Conservation (phyloP, 176 grass and related monocot species). For the Phyllostachys edulis region DNA sequence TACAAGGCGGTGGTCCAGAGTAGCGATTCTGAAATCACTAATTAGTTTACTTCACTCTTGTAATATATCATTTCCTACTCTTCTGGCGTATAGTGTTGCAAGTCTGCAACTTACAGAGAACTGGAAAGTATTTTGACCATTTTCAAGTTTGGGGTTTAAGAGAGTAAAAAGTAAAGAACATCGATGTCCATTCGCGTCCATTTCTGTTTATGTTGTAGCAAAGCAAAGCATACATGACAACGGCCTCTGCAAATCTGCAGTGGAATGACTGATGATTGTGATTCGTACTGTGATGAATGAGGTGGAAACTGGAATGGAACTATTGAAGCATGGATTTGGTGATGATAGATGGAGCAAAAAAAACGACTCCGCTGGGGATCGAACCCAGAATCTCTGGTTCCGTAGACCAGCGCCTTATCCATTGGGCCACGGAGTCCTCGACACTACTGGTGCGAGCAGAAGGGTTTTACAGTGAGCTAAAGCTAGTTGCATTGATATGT, state of each 20-base stretch:
- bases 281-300: no score
- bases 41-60: background rate
- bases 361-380: slow-evolving; percentile 79
- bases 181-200: background rate
- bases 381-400: slow-evolving; percentile 99
- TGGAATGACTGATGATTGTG: no score
- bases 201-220: background rate
- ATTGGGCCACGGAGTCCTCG: slow-evolving; percentile 58
- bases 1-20: background rate
- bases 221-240: no score
- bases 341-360: no score
- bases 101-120: background rate
- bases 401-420: slow-evolving; percentile 97
- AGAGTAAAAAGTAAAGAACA: no score
- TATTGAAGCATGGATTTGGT: no score
- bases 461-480: rapidly evolving
- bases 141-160: no score
- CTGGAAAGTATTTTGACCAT: background rate
- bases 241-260: no score
- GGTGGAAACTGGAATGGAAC: no score
- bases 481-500: background rate
- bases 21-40: background rate
- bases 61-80: background rate
- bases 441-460: rapidly evolving
- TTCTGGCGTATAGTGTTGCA: background rate